These are phyloP conservation scores for Royoungia palumana DNA, from an alignment of 768 basidiomycete species.

Conservation along the genomic window DNA sequence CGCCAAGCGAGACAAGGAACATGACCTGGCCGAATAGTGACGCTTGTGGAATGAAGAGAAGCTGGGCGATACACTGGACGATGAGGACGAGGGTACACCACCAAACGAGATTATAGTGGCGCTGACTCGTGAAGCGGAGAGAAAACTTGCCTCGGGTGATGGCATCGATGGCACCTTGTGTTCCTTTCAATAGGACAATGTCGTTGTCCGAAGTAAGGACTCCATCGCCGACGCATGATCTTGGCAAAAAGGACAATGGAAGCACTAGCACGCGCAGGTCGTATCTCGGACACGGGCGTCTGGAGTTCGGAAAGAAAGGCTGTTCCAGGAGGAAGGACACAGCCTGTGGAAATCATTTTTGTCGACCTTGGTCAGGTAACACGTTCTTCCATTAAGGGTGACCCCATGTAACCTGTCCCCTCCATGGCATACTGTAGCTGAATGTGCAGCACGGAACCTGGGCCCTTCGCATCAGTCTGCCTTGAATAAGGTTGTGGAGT, in stretches of 20 bases:
- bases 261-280: background rate
- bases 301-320: too few relatives aligned
- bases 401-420: conserved; percentile 50
- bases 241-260: conserved; percentile 10
- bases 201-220: conserved; percentile 19
- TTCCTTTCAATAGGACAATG: conserved; percentile 26
- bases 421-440: conserved; percentile 48
- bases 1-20: conserved; percentile 26
- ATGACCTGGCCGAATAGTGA: conserved; percentile 29
- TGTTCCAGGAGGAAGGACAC: too few relatives aligned
- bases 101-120: conserved; percentile 12
- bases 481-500: conserved; percentile 21
- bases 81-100: conserved; percentile 21
- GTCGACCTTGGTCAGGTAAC: too few relatives aligned
- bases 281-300: conserved; percentile 7
- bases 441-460: conserved; percentile 73
- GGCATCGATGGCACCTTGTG: conserved; percentile 27
- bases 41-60: conserved; percentile 29
- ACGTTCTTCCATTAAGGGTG: conserved; percentile 40
- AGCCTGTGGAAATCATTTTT: too few relatives aligned
- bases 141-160: conserved; percentile 27
- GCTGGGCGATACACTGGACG: conserved; percentile 26
- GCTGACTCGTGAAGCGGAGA: conserved; percentile 18
- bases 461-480: conserved; percentile 35
- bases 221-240: conserved; percentile 29